Evolutionary conservation across 2,329 filamentous ascomycete genomes (phyloP), one percentile per base, ranked within the genome.

Genomic region (Ceratocystis diversiconidia): DNA sequence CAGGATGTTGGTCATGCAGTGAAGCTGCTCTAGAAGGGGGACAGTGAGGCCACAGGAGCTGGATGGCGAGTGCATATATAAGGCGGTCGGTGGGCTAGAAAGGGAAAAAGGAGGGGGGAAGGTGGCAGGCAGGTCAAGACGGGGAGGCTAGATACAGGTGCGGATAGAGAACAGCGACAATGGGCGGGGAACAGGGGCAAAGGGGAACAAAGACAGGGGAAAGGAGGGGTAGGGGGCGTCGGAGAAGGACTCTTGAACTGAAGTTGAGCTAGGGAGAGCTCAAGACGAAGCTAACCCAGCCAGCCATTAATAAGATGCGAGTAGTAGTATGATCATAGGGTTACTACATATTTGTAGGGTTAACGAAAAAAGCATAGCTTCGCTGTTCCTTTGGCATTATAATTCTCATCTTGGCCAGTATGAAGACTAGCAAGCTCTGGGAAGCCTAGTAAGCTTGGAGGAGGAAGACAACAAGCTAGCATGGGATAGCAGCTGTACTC

Each of bases 321-420:
- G 19, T 8, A 5, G 19, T 17, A 50, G 46, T 10, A 10, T 3
- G 5, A 4, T 1, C 1, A 0, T n/a, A 50, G 46, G 46, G 46
- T 50, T 50, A 50, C 0, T 0, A 22, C n/a, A 36, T 3, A 36
- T 2, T 0, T 0, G 0, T 36, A 36, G 32, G 32, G 32, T 36
- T 36, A 32, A 8, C 2, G 1, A 36, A 10, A 36, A 10, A 36
- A 12, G 32, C 10, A 50, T 17, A 59, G 52, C 52, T 59, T 59
- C 28, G 52, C 10, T 59, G 52, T 59, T 59, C 52, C 52, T 36
- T 57, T 30, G 2, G 25, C 6, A 32, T 15, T 17, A 57, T 25
- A n/a, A 28, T 28, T 57, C 12, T 28, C 25, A 7, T 25, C 52
- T 28, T 28, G 12, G 28, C 52, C n/a, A 25, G 7, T 17, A 8